Base-by-base conservation (phyloP, 192 early-diverging fungal genomes). In the Umbelopsis sp. region DNA sequence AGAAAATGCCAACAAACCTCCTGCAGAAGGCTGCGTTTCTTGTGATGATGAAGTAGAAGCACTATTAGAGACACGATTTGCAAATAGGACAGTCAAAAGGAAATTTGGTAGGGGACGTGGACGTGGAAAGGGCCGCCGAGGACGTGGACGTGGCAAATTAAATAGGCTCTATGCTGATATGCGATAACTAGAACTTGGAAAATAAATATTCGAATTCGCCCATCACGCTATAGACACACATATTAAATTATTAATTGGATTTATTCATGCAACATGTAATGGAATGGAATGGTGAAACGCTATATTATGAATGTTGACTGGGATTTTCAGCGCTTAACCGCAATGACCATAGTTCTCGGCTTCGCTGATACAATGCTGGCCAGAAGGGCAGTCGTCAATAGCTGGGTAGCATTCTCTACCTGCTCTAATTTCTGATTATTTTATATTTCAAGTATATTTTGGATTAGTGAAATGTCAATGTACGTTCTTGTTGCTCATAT, bases 41-140 rank as follows among this genome's bases (percentile, higher is more conserved):
- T 86, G 82, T 68, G 84, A 84, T 36, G 85, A 84, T 32, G 84
- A 83, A 62, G 59, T 83, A 14, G 77, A 69, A 21, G 84, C 69
- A 26, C 54, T 84, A 41, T 47, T 84, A 31, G 74, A 87, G 49
- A 84, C 74, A 8, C 66, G 81, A 74, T 76, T 81, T 66, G 67
- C 75, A 14, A 44, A 69, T 22, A 50, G 45, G 38, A 62, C 53
- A n/a, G 38, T 69, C 0, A 68, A 62, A 41, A 71, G 71, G 20
- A 45, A 70, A 24, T n/a, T 68, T 24, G 54, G 79, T 22, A 54
- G 52, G 24, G 36, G 45, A 36, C 36, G 78, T 34, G 36, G 45
- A 36, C 36, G 78, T 34, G 72, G 71, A 34, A 72, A 53, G 44
- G 65, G 54, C 51, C 68, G 59, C 47, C 38, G 38, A 41, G 38